Evolutionary conservation across 257 asterid genomes (phyloP).

Genomic region (Solanum etuberosum): DNA sequence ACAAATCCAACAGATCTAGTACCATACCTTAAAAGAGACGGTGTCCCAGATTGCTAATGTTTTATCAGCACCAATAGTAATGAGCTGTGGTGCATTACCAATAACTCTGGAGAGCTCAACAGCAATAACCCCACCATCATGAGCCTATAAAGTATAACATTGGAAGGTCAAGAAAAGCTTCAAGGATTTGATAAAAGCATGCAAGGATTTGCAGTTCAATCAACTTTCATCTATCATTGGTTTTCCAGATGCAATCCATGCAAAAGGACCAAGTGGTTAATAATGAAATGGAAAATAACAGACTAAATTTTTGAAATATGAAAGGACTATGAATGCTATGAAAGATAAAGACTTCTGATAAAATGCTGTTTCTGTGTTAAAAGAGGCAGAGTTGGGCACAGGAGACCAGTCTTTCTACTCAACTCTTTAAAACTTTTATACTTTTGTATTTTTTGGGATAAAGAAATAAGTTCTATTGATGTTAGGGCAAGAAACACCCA

Average conservation of each 20-base stretch:
- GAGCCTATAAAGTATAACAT: slow-evolving; percentile 53
- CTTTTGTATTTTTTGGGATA: background rate
- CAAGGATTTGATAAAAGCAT: background rate
- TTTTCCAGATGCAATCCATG: background rate
- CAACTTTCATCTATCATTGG: background rate
- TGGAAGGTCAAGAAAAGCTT: background rate
- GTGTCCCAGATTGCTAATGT: slow-evolving; percentile 98
- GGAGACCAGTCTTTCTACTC: background rate
- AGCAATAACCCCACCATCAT: slow-evolving; percentile 96
- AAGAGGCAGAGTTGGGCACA: background rate
- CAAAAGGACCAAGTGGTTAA: background rate
- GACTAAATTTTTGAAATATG: background rate
- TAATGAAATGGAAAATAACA: background rate
- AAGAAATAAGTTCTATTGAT: background rate
- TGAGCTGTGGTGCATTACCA: slow-evolving; percentile 93
- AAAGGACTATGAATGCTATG: background rate
- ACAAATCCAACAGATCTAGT: background rate
- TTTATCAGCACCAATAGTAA: slow-evolving; percentile 96
- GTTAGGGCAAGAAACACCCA: background rate
- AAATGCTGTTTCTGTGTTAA: background rate
- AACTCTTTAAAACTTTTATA: background rate
- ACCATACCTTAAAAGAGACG: slow-evolving; percentile 71
- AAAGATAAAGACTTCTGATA: background rate
- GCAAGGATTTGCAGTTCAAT: background rate
- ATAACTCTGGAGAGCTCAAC: slow-evolving; percentile 88